Conservation (phyloP, 2,329 filamentous ascomycete species). For the Aureobasidium pullulans region DNA sequence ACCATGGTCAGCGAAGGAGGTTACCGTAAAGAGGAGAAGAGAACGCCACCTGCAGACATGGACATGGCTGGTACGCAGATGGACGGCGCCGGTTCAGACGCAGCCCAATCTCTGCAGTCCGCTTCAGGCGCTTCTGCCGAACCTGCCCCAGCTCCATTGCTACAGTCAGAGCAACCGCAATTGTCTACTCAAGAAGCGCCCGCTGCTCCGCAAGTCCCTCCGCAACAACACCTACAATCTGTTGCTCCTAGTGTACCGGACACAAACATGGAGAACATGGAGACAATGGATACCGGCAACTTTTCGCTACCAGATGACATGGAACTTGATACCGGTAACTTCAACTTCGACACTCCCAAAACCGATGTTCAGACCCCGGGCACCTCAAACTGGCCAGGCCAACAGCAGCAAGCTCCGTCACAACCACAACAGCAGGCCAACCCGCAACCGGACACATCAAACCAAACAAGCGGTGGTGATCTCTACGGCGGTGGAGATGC, state of each 20-base stretch:
- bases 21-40: slow-evolving; percentile 24
- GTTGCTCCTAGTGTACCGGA: neutral
- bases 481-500: slow-evolving; percentile 27
- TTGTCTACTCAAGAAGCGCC: neutral
- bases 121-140: slow-evolving; percentile 22
- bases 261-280: slow-evolving; percentile 15
- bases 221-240: slow-evolving; percentile 8
- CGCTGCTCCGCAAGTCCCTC: neutral
- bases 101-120: slow-evolving; percentile 54
- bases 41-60: slow-evolving; percentile 2
- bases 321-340: slow-evolving; percentile 15
- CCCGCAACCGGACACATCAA: slow-evolving; percentile 10
- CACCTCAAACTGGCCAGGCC: slow-evolving; percentile 3
- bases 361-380: slow-evolving; percentile 2
- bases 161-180: neutral
- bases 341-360: slow-evolving; percentile 11
- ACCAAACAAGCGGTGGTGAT: slow-evolving; percentile 30
- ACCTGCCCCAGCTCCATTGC: neutral
- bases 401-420: neutral
- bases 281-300: slow-evolving; percentile 16
- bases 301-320: slow-evolving; percentile 16
- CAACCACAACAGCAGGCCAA: slow-evolving; percentile 11
- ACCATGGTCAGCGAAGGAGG: slow-evolving; percentile 28
- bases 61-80: slow-evolving; percentile 21
- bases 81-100: slow-evolving; percentile 38